These are phyloP conservation scores for Cordia subcordata DNA, from an alignment of 257 asterid genomes.

Conservation along the genomic window DNA sequence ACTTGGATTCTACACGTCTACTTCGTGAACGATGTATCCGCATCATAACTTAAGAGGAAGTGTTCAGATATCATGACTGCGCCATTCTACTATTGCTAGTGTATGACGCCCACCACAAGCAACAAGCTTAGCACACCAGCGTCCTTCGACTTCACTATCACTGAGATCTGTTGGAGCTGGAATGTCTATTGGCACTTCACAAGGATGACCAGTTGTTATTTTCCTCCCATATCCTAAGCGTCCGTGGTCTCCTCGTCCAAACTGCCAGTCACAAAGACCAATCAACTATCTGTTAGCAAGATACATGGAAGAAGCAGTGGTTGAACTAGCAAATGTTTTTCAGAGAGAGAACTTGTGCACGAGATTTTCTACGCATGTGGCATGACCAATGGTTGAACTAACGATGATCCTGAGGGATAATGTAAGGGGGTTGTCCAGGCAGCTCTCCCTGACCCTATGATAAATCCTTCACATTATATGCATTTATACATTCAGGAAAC, in stretches of 20 bases:
- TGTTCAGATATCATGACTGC: constrained; percentile 28
- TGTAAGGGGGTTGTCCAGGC: too few relatives aligned
- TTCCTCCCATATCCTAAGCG: constrained; percentile 94
- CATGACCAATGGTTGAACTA: too few relatives aligned
- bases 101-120: constrained; percentile 99
- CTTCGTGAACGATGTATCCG: background rate
- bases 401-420: too few relatives aligned
- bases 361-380: too few relatives aligned
- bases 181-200: constrained; percentile 74
- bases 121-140: constrained; percentile 76
- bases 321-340: too few relatives aligned
- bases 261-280: constrained; percentile 43
- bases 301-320: too few relatives aligned
- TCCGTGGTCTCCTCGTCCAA: constrained; percentile 99
- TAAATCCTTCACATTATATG: too few relatives aligned
- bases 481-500: too few relatives aligned
- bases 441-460: too few relatives aligned
- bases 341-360: too few relatives aligned
- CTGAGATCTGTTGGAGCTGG: constrained; percentile 47
- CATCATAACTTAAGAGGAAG: constrained; percentile 10
- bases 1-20: background rate
- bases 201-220: constrained; percentile 88
- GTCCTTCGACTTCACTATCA: constrained; percentile 31
- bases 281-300: background rate
- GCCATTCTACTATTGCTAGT: constrained; percentile 73